Evolutionary conservation across 148 eudicot genomes (phyloP).

Genomic region (Rhododendron kiyosumense): DNA sequence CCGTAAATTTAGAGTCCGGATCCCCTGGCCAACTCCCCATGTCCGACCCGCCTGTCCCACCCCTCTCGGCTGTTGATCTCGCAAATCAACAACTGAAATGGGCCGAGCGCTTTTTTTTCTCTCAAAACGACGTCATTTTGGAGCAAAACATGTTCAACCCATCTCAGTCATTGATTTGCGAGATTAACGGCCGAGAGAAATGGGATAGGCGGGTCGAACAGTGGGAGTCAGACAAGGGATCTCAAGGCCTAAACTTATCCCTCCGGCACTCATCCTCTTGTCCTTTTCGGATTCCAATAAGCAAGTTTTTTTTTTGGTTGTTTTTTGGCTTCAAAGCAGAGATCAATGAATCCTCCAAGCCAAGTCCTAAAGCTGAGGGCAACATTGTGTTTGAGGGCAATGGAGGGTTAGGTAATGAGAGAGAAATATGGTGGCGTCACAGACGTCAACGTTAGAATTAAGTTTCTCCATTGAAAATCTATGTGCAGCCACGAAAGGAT

Average conservation of each 20-base stretch:
- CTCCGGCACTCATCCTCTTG: not conserved
- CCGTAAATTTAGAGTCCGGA: too few relatives aligned
- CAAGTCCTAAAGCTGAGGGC: not conserved
- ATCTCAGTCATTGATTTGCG: too few relatives aligned
- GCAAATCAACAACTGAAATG: too few relatives aligned
- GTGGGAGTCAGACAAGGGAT: too few relatives aligned
- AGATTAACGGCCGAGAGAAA: too few relatives aligned
- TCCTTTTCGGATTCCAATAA: not conserved
- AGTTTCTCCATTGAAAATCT: not conserved
- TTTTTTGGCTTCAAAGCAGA: not conserved
- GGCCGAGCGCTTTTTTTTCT: too few relatives aligned
- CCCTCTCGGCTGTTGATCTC: too few relatives aligned
- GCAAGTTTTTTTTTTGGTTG: not conserved
- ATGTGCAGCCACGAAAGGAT: constrained; percentile 1
- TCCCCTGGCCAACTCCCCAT: too few relatives aligned
- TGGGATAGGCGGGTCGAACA: too few relatives aligned
- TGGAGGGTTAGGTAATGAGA: constrained; percentile 9
- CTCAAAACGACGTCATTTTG: too few relatives aligned
- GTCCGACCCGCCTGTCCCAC: too few relatives aligned
- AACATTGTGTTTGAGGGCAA: not conserved
- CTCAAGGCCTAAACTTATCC: not conserved
- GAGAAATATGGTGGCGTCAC: not conserved
- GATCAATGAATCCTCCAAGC: not conserved
- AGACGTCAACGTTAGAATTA: not conserved
- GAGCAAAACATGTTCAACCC: too few relatives aligned